Percentiles rank a stretch among this genome's conserved stretches.
phyloP scores from a whole-genome alignment of 371 early-diverging fungal species.

The Syncephalis fuscata region DNA sequence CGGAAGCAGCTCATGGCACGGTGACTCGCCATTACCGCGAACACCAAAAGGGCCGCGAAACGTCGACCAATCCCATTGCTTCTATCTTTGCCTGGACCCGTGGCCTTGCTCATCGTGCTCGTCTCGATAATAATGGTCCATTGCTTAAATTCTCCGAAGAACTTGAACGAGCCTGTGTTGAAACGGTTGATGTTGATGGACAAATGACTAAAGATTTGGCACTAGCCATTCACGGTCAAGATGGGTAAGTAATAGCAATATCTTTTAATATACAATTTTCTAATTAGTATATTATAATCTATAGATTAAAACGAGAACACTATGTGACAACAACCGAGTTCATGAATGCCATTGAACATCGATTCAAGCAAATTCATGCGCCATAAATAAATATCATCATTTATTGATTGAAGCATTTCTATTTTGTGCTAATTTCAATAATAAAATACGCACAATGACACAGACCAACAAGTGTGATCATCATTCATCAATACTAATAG shows the following conservation, averaged over 20 bases:
- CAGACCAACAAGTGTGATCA: too few relatives aligned
- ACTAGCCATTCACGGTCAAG: conserved; percentile 75
- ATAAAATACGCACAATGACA: too few relatives aligned
- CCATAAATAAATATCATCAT: background rate
- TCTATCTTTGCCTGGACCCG: conserved; percentile 97
- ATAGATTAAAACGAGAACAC: conserved; percentile 42
- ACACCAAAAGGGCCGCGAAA: conserved; percentile 82
- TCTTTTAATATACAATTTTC: background rate
- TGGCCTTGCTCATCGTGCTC: conserved; percentile 89
- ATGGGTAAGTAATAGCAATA: conserved; percentile 21
- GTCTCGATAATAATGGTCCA: conserved; percentile 66
- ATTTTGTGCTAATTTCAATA: too few relatives aligned
- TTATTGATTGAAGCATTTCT: too few relatives aligned
- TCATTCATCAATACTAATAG: too few relatives aligned
- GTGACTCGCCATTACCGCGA: conserved; percentile 95
- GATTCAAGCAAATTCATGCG: conserved; percentile 19
- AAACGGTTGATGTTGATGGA: conserved; percentile 66
- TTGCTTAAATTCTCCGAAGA: conserved; percentile 57
- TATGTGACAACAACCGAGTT: conserved; percentile 70
- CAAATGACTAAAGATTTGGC: conserved; percentile 97
- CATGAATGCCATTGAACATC: conserved; percentile 53
- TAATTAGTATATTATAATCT: background rate
- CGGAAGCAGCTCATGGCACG: conserved; percentile 95
- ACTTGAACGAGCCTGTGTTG: conserved; percentile 78
- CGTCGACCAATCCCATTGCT: conserved; percentile 93